Percentiles rank a stretch among this genome's conserved stretches.
phyloP scores from a whole-genome alignment of 495 filamentous ascomycete genomes.

The Penicillium angulare region DNA sequence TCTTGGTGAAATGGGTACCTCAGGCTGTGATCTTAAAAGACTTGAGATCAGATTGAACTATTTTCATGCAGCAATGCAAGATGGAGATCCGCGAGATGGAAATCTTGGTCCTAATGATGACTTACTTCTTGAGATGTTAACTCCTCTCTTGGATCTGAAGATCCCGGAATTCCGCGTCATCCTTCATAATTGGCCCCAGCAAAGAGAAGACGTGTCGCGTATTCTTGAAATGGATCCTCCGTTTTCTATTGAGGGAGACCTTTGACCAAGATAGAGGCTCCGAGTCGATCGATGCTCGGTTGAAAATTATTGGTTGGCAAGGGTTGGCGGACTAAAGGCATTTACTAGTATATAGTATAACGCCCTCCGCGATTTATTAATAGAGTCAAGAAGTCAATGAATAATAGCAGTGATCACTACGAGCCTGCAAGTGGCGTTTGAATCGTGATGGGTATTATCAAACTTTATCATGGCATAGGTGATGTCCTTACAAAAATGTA shows the following conservation, averaged over 20 bases:
- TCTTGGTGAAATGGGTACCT: not conserved
- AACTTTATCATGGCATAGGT: too few relatives aligned
- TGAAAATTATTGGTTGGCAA: not conserved
- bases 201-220: not conserved
- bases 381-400: not conserved
- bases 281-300: not conserved
- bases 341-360: not conserved
- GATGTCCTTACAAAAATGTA: too few relatives aligned
- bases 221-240: not conserved
- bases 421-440: too few relatives aligned
- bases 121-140: not conserved
- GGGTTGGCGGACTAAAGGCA: not conserved
- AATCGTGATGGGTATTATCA: too few relatives aligned
- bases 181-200: not conserved
- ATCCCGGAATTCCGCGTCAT: not conserved
- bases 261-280: not conserved
- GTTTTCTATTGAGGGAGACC: not conserved
- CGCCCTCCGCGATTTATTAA: not conserved
- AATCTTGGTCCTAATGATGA: not conserved
- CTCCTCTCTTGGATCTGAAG: not conserved
- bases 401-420: not conserved
- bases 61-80: too few relatives aligned
- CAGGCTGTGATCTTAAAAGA: not conserved
- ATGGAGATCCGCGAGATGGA: too few relatives aligned
- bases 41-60: not conserved